A percentile compares a stretch with the other conserved stretches of the same genome.
Evolutionary conservation across 1,284 basidiomycete species (phyloP).

Genomic region (Phaffia rhodozyma): DNA sequence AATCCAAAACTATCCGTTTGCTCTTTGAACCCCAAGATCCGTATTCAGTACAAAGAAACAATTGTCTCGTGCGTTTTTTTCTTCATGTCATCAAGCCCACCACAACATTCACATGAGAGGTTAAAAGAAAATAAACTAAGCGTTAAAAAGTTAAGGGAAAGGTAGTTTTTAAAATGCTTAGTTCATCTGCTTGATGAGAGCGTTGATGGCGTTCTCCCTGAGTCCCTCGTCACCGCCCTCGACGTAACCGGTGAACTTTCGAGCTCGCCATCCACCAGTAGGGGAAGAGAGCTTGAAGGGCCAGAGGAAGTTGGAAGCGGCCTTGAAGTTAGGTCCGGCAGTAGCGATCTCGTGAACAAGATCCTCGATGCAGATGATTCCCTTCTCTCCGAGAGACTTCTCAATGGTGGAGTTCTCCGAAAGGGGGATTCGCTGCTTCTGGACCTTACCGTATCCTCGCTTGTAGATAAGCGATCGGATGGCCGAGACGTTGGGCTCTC

Average conservation of each 20-base stretch:
- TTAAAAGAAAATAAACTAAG: too few species aligned
- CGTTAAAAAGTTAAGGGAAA: not conserved
- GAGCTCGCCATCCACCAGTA: conserved; percentile 88
- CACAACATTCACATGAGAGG: too few species aligned
- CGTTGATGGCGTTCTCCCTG: conserved; percentile 19
- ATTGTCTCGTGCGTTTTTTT: too few species aligned
- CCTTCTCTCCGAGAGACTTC: conserved; percentile 77
- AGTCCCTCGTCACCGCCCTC: conserved; percentile 65
- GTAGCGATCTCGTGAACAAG: conserved; percentile 95
- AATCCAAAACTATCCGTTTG: too few species aligned
- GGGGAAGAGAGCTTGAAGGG: conserved; percentile 99
- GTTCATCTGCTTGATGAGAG: conserved; percentile 17
- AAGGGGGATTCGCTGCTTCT: conserved; percentile 28
- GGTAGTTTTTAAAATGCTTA: conserved; percentile 17
- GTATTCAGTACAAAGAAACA: too few species aligned
- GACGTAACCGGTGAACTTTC: conserved; percentile 92
- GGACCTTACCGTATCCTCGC: conserved; percentile 95
- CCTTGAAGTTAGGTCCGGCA: conserved; percentile 96
- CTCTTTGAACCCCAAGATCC: too few species aligned
- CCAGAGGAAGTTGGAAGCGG: conserved; percentile 93
- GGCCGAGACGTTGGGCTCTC: conserved; percentile 90
- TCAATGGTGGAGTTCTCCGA: conserved; percentile 57
- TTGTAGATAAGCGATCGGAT: conserved; percentile 96
- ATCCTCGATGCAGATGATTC: conserved; percentile 61
- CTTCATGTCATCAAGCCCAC: too few species aligned